Percentiles rank a stretch among this genome's conserved stretches.
These are phyloP conservation scores for Punctularia strigosozonata DNA, from an alignment of 768 basidiomycete species.

Conservation along the genomic window DNA sequence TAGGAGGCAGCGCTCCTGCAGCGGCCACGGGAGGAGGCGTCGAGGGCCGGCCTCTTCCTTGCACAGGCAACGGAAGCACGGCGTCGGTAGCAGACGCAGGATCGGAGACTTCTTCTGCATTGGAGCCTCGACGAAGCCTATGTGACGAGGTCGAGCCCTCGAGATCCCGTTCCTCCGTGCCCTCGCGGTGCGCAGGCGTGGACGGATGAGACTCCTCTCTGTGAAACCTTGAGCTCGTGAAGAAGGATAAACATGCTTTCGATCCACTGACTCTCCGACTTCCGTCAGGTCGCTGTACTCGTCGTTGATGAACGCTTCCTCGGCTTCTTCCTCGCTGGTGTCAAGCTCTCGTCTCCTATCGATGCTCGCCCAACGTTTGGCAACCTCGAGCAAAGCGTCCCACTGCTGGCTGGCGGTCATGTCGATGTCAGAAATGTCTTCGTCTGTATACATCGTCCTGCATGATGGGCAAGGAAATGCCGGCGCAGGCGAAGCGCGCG, in stretches of 20 bases:
- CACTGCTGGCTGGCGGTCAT: slow-evolving; percentile 30
- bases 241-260: slow-evolving; percentile 2
- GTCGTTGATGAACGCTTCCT: slow-evolving; percentile 25
- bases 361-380: slow-evolving; percentile 24
- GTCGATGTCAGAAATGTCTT: slow-evolving; percentile 22
- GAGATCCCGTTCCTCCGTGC: not conserved
- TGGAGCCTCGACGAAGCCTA: no score
- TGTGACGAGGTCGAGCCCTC: not conserved
- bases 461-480: slow-evolving; percentile 30
- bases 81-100: no score
- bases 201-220: not conserved
- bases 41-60: no score
- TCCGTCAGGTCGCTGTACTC: slow-evolving; percentile 3
- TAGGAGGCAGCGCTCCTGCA: no score
- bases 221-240: not conserved
- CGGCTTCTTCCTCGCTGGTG: slow-evolving; percentile 32
- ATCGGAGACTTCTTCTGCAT: no score
- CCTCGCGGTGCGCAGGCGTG: not conserved
- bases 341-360: slow-evolving; percentile 24
- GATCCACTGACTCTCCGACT: not conserved
- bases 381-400: slow-evolving; percentile 29
- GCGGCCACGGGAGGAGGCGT: no score
- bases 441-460: slow-evolving; percentile 15
- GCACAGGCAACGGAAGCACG: no score
- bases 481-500: no score